A percentile compares a stretch with the other conserved stretches of the same genome.
These are phyloP conservation scores for Ustilago vetiveriae DNA, from an alignment of 1,284 basidiomycete genomes.

Conservation along the genomic window DNA sequence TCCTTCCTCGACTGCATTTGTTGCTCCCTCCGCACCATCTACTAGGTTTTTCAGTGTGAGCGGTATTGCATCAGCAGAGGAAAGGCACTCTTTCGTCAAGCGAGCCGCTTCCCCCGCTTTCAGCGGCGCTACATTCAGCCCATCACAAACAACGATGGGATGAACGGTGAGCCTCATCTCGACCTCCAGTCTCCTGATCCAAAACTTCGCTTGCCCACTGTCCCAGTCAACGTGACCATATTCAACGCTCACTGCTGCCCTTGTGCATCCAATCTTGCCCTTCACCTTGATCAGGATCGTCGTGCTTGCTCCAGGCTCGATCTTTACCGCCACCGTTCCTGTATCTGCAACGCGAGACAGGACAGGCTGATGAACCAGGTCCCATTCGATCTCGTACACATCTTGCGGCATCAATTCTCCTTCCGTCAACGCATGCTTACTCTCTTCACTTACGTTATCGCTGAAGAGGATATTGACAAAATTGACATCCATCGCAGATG, in stretches of 20 bases:
- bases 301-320: slow-evolving; percentile 77
- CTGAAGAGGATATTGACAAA: slow-evolving; percentile 85
- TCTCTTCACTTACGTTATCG: slow-evolving; percentile 82
- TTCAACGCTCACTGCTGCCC: slow-evolving; percentile 80
- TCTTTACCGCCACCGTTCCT: slow-evolving; percentile 47
- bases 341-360: slow-evolving; percentile 68
- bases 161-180: slow-evolving; percentile 90
- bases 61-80: slow-evolving; percentile 20
- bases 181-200: slow-evolving; percentile 83
- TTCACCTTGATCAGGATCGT: slow-evolving; percentile 78
- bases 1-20: too few species aligned
- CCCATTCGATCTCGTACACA: slow-evolving; percentile 88
- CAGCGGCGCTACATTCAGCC: slow-evolving; percentile 38
- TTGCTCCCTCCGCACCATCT: slow-evolving; percentile 61
- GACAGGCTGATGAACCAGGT: slow-evolving; percentile 79
- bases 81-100: slow-evolving; percentile 68
- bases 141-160: slow-evolving; percentile 81
- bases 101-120: slow-evolving; percentile 47
- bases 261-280: slow-evolving; percentile 87
- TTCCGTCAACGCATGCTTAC: slow-evolving; percentile 79
- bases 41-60: slow-evolving; percentile 13
- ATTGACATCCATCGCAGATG: slow-evolving; percentile 77
- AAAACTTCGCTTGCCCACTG: slow-evolving; percentile 72
- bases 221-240: slow-evolving; percentile 75
- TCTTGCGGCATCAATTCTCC: slow-evolving; percentile 80